Evolutionary conservation across 192 early-diverging fungal genomes (phyloP).

Genomic region (Coemansia sp.): DNA sequence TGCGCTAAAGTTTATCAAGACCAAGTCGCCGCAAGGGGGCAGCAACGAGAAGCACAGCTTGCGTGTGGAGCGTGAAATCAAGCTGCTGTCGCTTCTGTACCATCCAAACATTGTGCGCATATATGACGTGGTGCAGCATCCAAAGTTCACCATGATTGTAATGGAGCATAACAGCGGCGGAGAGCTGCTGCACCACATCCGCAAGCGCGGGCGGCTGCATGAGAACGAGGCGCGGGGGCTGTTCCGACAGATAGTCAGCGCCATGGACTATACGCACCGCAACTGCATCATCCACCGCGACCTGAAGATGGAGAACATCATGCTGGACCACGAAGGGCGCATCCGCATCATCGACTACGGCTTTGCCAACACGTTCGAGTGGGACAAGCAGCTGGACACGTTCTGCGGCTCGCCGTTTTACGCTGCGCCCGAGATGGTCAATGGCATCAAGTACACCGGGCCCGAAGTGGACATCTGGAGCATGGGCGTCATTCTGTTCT

Average conservation of each 20-base stretch:
- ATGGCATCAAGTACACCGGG: constrained; percentile 76
- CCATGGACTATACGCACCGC: constrained; percentile 68
- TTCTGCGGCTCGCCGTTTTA: constrained; percentile 72
- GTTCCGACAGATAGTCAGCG: constrained; percentile 79
- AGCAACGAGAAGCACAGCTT: constrained; percentile 67
- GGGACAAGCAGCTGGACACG: constrained; percentile 53
- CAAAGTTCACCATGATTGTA: constrained; percentile 76
- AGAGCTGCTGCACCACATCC: constrained; percentile 84
- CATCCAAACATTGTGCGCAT: constrained; percentile 89
- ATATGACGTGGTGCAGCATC: constrained; percentile 76
- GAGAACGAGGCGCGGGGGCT: constrained; percentile 85
- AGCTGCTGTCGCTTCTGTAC: constrained; percentile 78
- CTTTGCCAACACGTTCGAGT: constrained; percentile 69
- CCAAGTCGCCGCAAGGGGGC: constrained; percentile 49
- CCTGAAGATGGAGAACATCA: constrained; percentile 86
- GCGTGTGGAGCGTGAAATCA: constrained; percentile 77
- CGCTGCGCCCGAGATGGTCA: constrained; percentile 81
- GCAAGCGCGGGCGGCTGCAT: constrained; percentile 70
- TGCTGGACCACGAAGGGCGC: constrained; percentile 65
- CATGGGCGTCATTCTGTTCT: constrained; percentile 80
- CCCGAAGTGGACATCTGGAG: constrained; percentile 91
- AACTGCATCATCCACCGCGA: constrained; percentile 73
- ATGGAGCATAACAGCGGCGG: constrained; percentile 87
- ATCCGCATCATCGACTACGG: constrained; percentile 92
- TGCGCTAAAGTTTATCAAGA: constrained; percentile 68